phyloP scores from a whole-genome alignment of 495 filamentous ascomycete genomes.

The Penicillium dipodomyicola region DNA sequence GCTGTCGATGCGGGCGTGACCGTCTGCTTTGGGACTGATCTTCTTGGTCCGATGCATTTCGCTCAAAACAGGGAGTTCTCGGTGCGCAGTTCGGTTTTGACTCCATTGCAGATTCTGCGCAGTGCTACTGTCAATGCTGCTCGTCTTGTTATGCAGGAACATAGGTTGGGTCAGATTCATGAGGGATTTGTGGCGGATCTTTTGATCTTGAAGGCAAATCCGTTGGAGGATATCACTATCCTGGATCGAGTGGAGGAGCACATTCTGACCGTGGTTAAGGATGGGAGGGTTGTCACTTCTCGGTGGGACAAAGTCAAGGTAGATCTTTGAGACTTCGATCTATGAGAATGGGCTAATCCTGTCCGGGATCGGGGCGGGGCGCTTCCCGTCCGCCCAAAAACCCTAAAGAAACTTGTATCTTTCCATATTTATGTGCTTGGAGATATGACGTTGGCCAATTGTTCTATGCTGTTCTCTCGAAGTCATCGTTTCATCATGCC shows the following conservation, averaged over 20 bases:
- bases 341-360: too few relatives aligned
- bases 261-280: constrained; percentile 48
- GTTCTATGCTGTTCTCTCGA: too few relatives aligned
- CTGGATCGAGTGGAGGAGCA: constrained; percentile 44
- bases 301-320: constrained; percentile 1
- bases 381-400: too few relatives aligned
- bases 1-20: constrained; percentile 47
- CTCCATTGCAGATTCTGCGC: constrained; percentile 42
- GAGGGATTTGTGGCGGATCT: constrained; percentile 43
- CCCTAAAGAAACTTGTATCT: too few relatives aligned
- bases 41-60: constrained; percentile 47
- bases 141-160: constrained; percentile 38
- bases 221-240: constrained; percentile 51
- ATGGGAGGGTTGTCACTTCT: constrained; percentile 37
- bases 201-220: constrained; percentile 43
- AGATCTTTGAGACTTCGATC: background rate
- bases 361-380: too few relatives aligned
- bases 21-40: constrained; percentile 55
- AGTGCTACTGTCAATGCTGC: constrained; percentile 53
- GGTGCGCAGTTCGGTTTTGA: constrained; percentile 42
- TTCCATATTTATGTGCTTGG: too few relatives aligned
- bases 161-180: constrained; percentile 42
- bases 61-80: constrained; percentile 51
- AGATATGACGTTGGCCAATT: too few relatives aligned
- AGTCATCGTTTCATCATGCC: too few relatives aligned